A percentile compares a stretch with the other conserved stretches of the same genome.
Conservation (phyloP, 495 filamentous ascomycete species). For the Usnea hakonensis region DNA sequence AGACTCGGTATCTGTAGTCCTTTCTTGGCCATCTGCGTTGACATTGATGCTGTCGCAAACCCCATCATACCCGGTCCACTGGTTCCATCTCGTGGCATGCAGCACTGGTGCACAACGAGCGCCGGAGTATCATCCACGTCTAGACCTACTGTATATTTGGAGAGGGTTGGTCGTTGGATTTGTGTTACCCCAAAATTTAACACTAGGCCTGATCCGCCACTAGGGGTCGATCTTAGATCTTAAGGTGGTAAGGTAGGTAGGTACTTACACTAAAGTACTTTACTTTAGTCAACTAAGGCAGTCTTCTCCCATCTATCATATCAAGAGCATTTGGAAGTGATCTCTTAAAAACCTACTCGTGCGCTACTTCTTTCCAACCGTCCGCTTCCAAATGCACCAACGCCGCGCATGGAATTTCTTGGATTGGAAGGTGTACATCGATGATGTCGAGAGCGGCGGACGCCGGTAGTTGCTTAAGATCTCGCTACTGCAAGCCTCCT, state of each 20-base stretch:
- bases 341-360: background rate
- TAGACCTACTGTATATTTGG: background rate
- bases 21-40: background rate
- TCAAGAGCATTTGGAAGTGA: background rate
- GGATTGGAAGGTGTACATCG: background rate
- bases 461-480: background rate
- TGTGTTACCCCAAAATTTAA: background rate
- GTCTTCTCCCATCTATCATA: background rate
- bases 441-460: background rate
- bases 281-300: background rate
- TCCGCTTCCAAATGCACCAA: background rate
- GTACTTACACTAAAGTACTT: too few species aligned
- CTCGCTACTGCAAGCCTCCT: slow-evolving; percentile 3
- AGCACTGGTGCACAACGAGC: background rate
- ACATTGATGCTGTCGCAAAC: background rate
- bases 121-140: background rate
- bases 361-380: background rate
- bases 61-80: background rate
- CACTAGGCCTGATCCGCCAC: background rate
- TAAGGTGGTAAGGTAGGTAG: too few species aligned
- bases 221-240: slow-evolving; percentile 5
- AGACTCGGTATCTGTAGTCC: background rate
- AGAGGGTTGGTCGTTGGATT: background rate
- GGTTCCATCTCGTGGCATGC: background rate
- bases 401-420: background rate